Conservation (phyloP, 2,329 filamentous ascomycete genomes). For the Trichoderma harzianum region DNA sequence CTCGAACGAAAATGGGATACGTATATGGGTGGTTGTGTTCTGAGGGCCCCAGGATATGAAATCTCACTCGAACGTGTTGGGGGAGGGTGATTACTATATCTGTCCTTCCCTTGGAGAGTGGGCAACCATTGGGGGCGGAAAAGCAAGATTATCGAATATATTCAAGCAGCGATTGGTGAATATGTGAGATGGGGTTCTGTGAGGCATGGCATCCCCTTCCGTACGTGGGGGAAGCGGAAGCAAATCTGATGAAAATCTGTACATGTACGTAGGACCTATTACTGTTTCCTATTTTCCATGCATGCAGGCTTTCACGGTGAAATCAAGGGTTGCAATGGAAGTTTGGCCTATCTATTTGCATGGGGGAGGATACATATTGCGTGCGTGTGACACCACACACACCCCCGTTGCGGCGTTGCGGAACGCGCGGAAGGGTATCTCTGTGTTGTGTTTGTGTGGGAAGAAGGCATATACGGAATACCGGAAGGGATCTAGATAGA, state of each 20-base stretch:
- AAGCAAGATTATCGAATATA: neutral
- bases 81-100: neutral
- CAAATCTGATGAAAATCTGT: neutral
- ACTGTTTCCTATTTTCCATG: neutral
- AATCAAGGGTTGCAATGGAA: neutral
- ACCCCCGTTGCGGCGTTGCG: neutral
- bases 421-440: slow-evolving; percentile 7
- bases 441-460: neutral
- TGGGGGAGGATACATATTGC: neutral
- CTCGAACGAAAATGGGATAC: neutral
- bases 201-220: neutral
- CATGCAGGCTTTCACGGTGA: neutral
- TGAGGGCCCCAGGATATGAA: neutral
- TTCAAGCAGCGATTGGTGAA: neutral
- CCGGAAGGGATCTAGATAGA: neutral
- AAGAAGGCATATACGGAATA: neutral
- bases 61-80: neutral
- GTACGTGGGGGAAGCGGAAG: neutral
- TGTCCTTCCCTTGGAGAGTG: neutral
- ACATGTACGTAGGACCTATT: neutral
- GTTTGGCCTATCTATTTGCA: slow-evolving; percentile 1
- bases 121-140: neutral
- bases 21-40: neutral
- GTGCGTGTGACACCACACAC: neutral
- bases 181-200: neutral